Base-by-base conservation (phyloP, 116 monocot species). In the Dioscorea cayenensis region DNA sequence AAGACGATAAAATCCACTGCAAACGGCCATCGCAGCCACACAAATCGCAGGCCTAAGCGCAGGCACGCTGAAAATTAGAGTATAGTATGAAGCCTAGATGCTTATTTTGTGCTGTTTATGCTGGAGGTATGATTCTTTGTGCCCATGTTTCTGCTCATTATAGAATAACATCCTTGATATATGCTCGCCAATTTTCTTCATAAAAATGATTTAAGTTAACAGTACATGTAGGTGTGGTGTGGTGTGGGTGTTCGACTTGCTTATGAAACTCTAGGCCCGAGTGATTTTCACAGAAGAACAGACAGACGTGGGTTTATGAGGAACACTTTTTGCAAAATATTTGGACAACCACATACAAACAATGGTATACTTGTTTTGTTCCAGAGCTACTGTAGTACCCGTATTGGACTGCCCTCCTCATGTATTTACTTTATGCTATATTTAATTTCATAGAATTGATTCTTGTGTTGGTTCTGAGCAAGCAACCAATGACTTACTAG, bases 11-110 rank as follows among this genome's bases (percentile, higher is more conserved):
- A 78, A 50, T 72, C 72, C 32, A 27, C 77, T 20, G 67, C 29
- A 23, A 73, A 59, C 69, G 55, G 77, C 7, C 77, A 83, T 12
- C 64, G 68, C 20, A 76, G 27, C 65, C 77, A 77, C 12, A 38
- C 69, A 71, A 72, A 17, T 65, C 80, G 83, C 51, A 81, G 81
- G 64, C 85, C 68, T 36, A 92, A 92, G 79, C 79, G 92, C 17
- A 83, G 88, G 73, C 92, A 88, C 76, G 77, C 81, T 73, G 88
- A 88, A 11, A 92, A 92, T 25, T 76, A 87, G 71, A 70, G 22
- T 18, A 43, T 9, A 2, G 35, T 14, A 14, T 16, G 3, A 65
- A 16, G 14, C 35, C 14, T 13, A 35, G 13, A 19, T 19, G 12
- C 14, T 65, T 23, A 2, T 7, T 19, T 16, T 65, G 16, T 28